A percentile compares a stretch with the other conserved stretches of the same genome.
Evolutionary conservation across 2,329 filamentous ascomycete genomes (phyloP).

Genomic region (Ciborinia camelliae): DNA sequence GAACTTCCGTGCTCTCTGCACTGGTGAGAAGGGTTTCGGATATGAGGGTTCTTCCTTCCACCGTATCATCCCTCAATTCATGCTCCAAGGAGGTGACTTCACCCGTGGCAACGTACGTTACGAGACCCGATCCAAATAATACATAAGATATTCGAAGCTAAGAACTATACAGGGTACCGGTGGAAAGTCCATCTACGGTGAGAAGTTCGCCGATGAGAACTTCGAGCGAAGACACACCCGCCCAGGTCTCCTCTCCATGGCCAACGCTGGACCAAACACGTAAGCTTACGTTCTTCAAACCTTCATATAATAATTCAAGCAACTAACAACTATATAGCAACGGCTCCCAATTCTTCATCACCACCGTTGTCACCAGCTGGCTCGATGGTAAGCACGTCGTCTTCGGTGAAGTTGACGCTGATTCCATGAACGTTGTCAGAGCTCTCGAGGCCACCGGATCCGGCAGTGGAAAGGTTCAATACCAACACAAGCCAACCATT

Average conservation of each 20-base stretch:
- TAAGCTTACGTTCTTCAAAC: conserved; percentile 53
- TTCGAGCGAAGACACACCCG: conserved; percentile 70
- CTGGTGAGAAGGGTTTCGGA: conserved; percentile 75
- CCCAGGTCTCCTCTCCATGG: conserved; percentile 86
- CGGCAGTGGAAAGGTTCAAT: conserved; percentile 53
- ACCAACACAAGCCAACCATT: conserved; percentile 57
- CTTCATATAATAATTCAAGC: conserved; percentile 60
- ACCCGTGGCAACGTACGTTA: conserved; percentile 79
- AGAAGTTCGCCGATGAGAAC: conserved; percentile 95
- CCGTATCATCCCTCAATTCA: conserved; percentile 89
- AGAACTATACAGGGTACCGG: conserved; percentile 62
- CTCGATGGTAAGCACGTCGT: conserved; percentile 96
- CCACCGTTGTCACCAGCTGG: conserved; percentile 90
- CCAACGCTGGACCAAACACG: conserved; percentile 94
- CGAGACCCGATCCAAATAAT: conserved; percentile 23
- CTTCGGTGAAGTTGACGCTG: conserved; percentile 65
- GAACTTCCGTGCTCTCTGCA: conserved; percentile 93
- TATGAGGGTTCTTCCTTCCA: conserved; percentile 85
- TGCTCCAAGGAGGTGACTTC: conserved; percentile 96
- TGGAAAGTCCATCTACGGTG: conserved; percentile 91
- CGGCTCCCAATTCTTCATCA: conserved; percentile 98
- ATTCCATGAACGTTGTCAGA: conserved; percentile 52
- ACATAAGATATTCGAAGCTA: conserved; percentile 55
- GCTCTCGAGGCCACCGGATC: conserved; percentile 60
- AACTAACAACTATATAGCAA: conserved; percentile 62